Base-by-base conservation (phyloP, 129 eudicot genomes). In the Gnaphalium uliginosum region DNA sequence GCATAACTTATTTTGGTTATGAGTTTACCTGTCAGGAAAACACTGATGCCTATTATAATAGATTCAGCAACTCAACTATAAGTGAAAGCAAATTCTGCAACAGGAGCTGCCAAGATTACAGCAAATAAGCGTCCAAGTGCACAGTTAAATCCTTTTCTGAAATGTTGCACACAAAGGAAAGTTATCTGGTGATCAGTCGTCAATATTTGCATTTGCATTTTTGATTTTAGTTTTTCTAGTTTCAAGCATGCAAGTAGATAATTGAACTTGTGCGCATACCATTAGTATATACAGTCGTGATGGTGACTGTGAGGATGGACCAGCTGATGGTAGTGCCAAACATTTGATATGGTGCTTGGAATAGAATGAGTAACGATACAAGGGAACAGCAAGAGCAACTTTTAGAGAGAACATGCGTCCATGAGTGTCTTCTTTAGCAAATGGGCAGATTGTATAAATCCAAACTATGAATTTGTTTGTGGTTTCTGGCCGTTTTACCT, bases 241-340 rank as follows among this genome's bases (percentile, higher is more conserved):
- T 63, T 3, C 29, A 65, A 15, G 23, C 37, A 64, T 66, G 51
- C 29, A 37, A 21, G 24, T 57, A 8, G 2, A 32, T 32, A n/a
- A 8, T 27, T 24, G 11, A 66, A 73, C 15, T 58, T 24, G 8
- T 15, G 33, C 68, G 74, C 91, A 15, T 88, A 90, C 96, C 96
- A 58, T 86, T 90, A 39, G 95, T 91, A 67, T 85, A 88, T 77
- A 88, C 97, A 70, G 88, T 88, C 95, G 86, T 88, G 79, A 91
- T 75, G 84, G 88, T 95, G 69, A 88, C 92, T 46, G 97, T 91
- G 81, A 88, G 89, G 85, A 91, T 88, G 61, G 94, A 88, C 95
- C 95, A 91, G 72, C 88, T 88, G 79, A 91, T 75, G 83, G 87
- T 95, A 64, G 89, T 78, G 76, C 95, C 94, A 71, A 88, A 84